Base-by-base conservation (phyloP, 768 basidiomycete genomes). In the Leccinellum rugosiceps region DNA sequence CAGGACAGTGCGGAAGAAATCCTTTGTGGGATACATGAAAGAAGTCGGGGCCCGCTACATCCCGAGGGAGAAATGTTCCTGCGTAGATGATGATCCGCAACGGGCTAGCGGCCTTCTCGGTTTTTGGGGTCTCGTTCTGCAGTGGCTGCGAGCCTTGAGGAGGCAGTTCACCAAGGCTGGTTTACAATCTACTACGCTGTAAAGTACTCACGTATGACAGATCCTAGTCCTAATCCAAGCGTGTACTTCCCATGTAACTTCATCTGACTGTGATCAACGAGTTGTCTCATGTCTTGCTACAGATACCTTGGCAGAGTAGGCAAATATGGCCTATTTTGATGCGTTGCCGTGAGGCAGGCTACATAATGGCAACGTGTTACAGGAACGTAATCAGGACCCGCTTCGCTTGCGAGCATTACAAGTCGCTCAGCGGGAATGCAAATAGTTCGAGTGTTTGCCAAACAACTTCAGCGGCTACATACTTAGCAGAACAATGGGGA, bases 1-100 rank as follows among this genome's bases (percentile, higher is more conserved):
- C 68, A 76, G 30, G 80, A 77, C 6, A 77, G 78, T 41, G 83
- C 70, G 6, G 79, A 80, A 57, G 83, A 81, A 10, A 83, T 90
- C 55, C 58, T 81, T 55, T 58, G 63, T 52, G 79, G 73, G 19
- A 65, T 83, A 34, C 63, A 58, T 31, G 72, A 72, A 57, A 64
- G 71, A 50, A 55, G 60, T 52, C 52, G 52, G 30, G 56, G 17
- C 25, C 21, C 50, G 8, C 45, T 35, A 35, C 52, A 4, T 49
- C 52, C 31, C 23, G 44, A 57, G 54, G n/a, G 47, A 57, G 28
- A 50, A 57, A 38, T 51, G 47, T 48, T 51, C 54, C 44, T 47
- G 28, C 10, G 59, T 57, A 8, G 55, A 56, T 15, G 61, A 64
- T 47, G 25, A 17, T 13, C 38, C 23, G 11, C 26, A 25, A 30